These are phyloP conservation scores for Mortierella sp. DNA, from an alignment of 371 early-diverging fungal genomes.

Conservation along the genomic window DNA sequence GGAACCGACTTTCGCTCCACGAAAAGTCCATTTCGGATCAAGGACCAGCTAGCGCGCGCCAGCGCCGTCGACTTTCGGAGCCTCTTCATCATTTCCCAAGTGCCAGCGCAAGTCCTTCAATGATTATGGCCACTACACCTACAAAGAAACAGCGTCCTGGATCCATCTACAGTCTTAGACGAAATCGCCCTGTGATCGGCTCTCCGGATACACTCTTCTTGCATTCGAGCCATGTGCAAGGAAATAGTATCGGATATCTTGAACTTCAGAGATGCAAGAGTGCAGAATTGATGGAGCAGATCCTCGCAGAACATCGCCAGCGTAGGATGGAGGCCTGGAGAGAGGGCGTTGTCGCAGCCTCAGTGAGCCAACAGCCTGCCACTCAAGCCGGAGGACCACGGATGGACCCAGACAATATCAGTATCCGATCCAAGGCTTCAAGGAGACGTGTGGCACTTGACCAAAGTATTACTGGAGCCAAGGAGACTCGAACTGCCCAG, in stretches of 20 bases:
- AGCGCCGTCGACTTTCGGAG: constrained; percentile 45
- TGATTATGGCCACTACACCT: constrained; percentile 1
- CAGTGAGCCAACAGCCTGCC: constrained; percentile 29
- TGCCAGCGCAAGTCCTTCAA: not conserved
- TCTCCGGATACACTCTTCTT: constrained; percentile 16
- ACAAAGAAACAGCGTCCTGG: constrained; percentile 38
- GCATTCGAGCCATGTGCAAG: constrained; percentile 32
- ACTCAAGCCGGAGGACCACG: constrained; percentile 25
- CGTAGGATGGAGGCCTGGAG: constrained; percentile 57
- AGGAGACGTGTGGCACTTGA: constrained; percentile 6
- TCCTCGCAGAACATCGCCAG: constrained; percentile 45
- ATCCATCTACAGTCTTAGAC: constrained; percentile 40
- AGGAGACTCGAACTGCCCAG: too few relatives aligned
- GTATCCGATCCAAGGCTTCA: constrained; percentile 38
- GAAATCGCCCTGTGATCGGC: constrained; percentile 20
- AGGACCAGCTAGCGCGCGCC: constrained; percentile 8
- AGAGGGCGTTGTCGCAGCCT: constrained; percentile 53
- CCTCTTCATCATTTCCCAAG: constrained; percentile 27
- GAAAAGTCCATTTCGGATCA: constrained; percentile 34
- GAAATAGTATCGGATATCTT: constrained; percentile 14
- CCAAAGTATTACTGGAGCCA: too few relatives aligned
- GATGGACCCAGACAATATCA: constrained; percentile 26
- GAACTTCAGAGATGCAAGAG: constrained; percentile 41
- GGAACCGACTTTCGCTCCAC: constrained; percentile 10
- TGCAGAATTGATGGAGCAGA: constrained; percentile 38